Conservation (phyloP, 345 rosid genomes). For the Populus pruinosa region DNA sequence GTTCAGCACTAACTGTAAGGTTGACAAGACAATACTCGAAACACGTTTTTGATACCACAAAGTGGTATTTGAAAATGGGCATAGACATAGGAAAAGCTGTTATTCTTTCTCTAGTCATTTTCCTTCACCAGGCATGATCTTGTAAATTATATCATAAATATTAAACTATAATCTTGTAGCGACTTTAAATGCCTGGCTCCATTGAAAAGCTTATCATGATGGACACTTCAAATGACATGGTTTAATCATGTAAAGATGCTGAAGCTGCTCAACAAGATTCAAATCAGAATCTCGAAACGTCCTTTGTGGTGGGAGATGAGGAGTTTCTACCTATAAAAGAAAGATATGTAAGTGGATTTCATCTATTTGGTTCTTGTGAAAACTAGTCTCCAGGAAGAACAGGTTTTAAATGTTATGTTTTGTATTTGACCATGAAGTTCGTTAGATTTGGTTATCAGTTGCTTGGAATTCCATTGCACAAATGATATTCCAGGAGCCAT, state of each 20-base stretch:
- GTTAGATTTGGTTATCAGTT: conserved; percentile 79
- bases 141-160: background rate
- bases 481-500: conserved; percentile 98
- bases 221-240: conserved; percentile 86
- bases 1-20: too few species aligned
- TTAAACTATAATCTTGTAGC: background rate
- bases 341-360: conserved; percentile 42
- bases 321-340: conserved; percentile 85
- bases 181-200: conserved; percentile 48
- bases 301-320: conserved; percentile 81
- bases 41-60: background rate
- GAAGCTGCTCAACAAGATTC: conserved; percentile 20
- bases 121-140: too few species aligned
- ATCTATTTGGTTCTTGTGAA: background rate
- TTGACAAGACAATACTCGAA: background rate
- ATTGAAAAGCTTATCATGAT: conserved; percentile 85
- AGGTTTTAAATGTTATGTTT: conserved; percentile 10
- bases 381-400: background rate
- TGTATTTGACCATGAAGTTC: conserved; percentile 56
- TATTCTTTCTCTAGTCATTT: too few species aligned
- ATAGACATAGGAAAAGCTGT: background rate
- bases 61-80: background rate
- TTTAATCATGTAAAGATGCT: conserved; percentile 59
- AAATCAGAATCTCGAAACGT: conserved; percentile 47
- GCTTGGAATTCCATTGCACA: conserved; percentile 96